Conservation (phyloP, 2,329 filamentous ascomycete genomes). For the Myrmaecium sp. region DNA sequence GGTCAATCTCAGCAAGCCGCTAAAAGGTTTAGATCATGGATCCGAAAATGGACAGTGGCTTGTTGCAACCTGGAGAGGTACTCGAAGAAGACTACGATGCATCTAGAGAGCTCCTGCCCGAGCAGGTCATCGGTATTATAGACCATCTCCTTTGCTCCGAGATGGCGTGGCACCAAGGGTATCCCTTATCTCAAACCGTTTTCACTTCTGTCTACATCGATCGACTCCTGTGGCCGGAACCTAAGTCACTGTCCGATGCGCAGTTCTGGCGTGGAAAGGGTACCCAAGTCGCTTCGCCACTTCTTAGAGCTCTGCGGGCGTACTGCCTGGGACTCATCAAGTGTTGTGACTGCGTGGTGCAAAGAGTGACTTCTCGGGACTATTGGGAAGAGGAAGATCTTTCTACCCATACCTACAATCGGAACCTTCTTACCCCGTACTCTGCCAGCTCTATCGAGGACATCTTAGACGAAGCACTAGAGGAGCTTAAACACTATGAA, state of each 20-base stretch:
- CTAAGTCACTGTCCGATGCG: slow-evolving; percentile 45
- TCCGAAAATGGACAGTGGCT: slow-evolving; percentile 95
- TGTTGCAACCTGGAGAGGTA: slow-evolving; percentile 59
- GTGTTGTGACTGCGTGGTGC: slow-evolving; percentile 61
- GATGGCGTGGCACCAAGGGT: slow-evolving; percentile 96
- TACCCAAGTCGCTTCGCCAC: slow-evolving; percentile 7
- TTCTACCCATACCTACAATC: slow-evolving; percentile 76
- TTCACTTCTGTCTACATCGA: slow-evolving; percentile 90
- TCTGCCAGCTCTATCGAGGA: slow-evolving; percentile 38
- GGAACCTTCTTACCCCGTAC: slow-evolving; percentile 53
- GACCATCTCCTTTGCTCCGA: slow-evolving; percentile 84
- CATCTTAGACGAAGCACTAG: slow-evolving; percentile 38
- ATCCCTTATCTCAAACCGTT: slow-evolving; percentile 83
- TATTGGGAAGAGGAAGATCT: slow-evolving; percentile 99
- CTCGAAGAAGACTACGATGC: slow-evolving; percentile 73
- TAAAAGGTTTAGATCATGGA: slow-evolving; percentile 97
- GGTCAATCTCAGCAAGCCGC: neutral
- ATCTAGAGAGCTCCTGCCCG: slow-evolving; percentile 46
- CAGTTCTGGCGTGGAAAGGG: slow-evolving; percentile 33
- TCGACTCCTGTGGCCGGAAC: slow-evolving; percentile 55
- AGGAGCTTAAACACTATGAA: slow-evolving; percentile 20
- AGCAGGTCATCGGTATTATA: slow-evolving; percentile 81
- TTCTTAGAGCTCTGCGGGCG: slow-evolving; percentile 52
- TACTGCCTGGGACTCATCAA: slow-evolving; percentile 81
- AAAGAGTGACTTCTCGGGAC: slow-evolving; percentile 62